Conservation (phyloP, 768 basidiomycete species). For the Heimioporus sp. region DNA sequence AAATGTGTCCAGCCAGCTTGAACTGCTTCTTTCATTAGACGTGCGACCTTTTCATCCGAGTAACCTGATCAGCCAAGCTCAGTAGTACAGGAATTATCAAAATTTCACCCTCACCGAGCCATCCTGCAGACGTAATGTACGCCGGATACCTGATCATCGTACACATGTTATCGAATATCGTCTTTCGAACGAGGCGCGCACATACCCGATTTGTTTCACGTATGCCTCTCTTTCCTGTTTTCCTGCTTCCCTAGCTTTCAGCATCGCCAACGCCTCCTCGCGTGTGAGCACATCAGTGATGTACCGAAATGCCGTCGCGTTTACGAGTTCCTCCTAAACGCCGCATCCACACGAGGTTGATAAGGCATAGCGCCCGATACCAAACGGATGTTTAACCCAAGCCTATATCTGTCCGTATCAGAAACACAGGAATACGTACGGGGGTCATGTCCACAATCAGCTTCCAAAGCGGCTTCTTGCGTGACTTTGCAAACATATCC, state of each 20-base stretch:
- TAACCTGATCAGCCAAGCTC: slow-evolving; percentile 49
- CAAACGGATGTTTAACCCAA: background rate
- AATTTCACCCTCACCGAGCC: slow-evolving; percentile 55
- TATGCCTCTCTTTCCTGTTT: slow-evolving; percentile 76
- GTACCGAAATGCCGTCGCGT: slow-evolving; percentile 77
- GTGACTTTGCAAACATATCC: slow-evolving; percentile 82
- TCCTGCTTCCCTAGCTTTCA: slow-evolving; percentile 67
- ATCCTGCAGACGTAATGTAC: slow-evolving; percentile 89
- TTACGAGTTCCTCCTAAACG: slow-evolving; percentile 68
- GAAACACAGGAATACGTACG: slow-evolving; percentile 31
- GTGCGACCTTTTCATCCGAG: slow-evolving; percentile 83
- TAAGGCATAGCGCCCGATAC: background rate
- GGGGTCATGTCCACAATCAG: slow-evolving; percentile 86
- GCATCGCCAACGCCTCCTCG: slow-evolving; percentile 81
- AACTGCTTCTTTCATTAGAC: slow-evolving; percentile 83
- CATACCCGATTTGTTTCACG: slow-evolving; percentile 65
- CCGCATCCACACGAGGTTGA: slow-evolving; percentile 8
- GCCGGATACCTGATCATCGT: slow-evolving; percentile 67
- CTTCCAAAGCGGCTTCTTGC: slow-evolving; percentile 90
- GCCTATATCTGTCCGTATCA: slow-evolving; percentile 4
- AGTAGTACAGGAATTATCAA: background rate
- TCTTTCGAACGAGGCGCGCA: background rate
- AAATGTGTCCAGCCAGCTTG: slow-evolving; percentile 91
- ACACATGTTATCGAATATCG: slow-evolving; percentile 1
- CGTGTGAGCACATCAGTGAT: slow-evolving; percentile 89